Conservation (phyloP, 257 asterid genomes). For the Cordia subcordata region DNA sequence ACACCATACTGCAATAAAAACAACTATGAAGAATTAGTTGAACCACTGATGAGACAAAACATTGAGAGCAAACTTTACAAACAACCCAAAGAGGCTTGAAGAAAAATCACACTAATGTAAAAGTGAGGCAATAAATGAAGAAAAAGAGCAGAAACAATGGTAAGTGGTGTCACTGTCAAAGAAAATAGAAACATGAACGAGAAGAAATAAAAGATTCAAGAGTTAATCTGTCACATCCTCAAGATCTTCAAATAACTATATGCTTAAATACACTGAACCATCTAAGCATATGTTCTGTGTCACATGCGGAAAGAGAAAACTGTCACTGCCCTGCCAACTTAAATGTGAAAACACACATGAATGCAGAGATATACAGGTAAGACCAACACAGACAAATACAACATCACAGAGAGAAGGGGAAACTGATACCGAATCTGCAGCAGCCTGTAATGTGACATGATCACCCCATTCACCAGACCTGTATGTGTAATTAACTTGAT, state of each 20-base stretch:
- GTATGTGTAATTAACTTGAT: slow-evolving; percentile 22
- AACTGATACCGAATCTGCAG: slow-evolving; percentile 67
- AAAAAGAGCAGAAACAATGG: no score
- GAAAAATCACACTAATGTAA: background rate
- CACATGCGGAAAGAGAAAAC: background rate
- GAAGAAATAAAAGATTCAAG: no score
- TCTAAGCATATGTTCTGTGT: no score
- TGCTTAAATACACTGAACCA: background rate
- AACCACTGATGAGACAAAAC: background rate
- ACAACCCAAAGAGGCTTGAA: background rate
- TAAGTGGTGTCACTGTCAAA: no score
- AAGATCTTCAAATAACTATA: no score
- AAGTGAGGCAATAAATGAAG: no score
- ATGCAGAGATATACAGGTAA: background rate
- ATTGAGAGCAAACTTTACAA: background rate
- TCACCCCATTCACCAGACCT: slow-evolving; percentile 98
- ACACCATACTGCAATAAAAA: slow-evolving; percentile 60
- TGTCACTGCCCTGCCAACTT: background rate
- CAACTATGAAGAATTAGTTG: background rate
- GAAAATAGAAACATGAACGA: no score
- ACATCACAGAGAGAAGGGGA: slow-evolving; percentile 7
- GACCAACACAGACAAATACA: slow-evolving; percentile 2
- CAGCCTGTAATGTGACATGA: slow-evolving; percentile 92
- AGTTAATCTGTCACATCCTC: background rate
- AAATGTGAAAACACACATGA: no score